Evolutionary conservation across 2,329 filamentous ascomycete genomes (phyloP).

Genomic region (Metarhizium guizhouense): DNA sequence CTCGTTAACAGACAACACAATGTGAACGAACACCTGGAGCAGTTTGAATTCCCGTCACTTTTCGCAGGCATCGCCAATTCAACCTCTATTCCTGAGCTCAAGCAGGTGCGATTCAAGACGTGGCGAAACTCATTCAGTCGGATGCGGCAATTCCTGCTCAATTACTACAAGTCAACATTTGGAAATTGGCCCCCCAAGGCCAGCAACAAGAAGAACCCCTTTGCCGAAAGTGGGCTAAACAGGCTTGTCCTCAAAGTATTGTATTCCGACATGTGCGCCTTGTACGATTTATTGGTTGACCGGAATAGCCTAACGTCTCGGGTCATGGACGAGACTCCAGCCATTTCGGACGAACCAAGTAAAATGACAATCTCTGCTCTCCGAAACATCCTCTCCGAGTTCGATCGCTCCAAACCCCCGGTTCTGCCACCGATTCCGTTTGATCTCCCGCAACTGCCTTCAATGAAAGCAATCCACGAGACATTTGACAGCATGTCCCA

Average conservation of each 20-base stretch:
- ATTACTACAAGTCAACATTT: slow-evolving; percentile 53
- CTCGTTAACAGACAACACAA: slow-evolving; percentile 62
- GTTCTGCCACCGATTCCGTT: slow-evolving; percentile 88
- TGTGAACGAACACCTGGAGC: slow-evolving; percentile 64
- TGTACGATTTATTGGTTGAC: slow-evolving; percentile 87
- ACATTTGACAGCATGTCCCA: slow-evolving; percentile 55
- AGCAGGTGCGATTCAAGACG: slow-evolving; percentile 69
- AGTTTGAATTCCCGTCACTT: slow-evolving; percentile 85
- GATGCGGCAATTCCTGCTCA: slow-evolving; percentile 64
- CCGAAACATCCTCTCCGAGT: slow-evolving; percentile 74
- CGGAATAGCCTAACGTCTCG: slow-evolving; percentile 69
- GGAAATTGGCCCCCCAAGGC: slow-evolving; percentile 85
- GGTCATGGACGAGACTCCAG: slow-evolving; percentile 57
- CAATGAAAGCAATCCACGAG: slow-evolving; percentile 54
- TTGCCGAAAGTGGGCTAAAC: slow-evolving; percentile 80
- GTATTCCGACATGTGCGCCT: slow-evolving; percentile 74
- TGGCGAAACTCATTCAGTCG: slow-evolving; percentile 71
- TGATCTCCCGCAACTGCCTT: slow-evolving; percentile 72
- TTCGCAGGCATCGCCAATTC: slow-evolving; percentile 85
- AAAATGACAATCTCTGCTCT: slow-evolving; percentile 61
- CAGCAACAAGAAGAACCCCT: slow-evolving; percentile 81
- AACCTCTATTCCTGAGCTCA: slow-evolving; percentile 67
- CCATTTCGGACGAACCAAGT: slow-evolving; percentile 44
- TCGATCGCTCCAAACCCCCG: slow-evolving; percentile 79
- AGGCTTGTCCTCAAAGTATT: slow-evolving; percentile 71